phyloP scores from a whole-genome alignment of 2,329 filamentous ascomycete species.

The Monilinia aucupariae region DNA sequence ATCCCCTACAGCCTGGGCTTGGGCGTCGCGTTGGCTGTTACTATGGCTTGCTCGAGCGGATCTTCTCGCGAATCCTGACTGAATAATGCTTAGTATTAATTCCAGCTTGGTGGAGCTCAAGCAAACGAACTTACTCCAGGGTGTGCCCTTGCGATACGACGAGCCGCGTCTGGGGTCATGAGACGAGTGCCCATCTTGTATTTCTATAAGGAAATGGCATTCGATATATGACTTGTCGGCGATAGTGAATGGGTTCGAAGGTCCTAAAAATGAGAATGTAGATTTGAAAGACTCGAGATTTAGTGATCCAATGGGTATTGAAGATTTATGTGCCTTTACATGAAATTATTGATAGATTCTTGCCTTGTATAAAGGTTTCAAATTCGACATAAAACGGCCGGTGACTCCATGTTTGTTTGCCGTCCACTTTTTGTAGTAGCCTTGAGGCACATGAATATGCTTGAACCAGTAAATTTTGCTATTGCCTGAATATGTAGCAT shows the following conservation, averaged over 20 bases:
- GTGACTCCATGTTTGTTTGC: background rate
- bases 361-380: background rate
- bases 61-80: slow-evolving; percentile 13
- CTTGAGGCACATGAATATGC: background rate
- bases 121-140: slow-evolving; percentile 5
- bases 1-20: background rate
- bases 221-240: background rate
- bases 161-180: background rate
- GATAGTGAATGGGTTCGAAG: background rate
- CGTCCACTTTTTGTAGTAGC: background rate
- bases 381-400: background rate
- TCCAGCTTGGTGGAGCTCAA: background rate
- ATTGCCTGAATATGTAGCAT: background rate
- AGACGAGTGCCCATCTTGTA: slow-evolving; percentile 2
- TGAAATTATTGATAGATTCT: background rate
- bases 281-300: background rate
- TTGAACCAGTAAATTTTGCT: background rate
- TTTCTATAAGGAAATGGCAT: background rate
- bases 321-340: background rate
- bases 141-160: slow-evolving; percentile 6
- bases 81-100: background rate
- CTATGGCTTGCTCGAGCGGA: background rate
- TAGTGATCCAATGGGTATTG: background rate
- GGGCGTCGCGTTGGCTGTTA: slow-evolving; percentile 1
- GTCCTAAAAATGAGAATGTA: background rate